These are phyloP conservation scores for Phytophthora multivora DNA, from an alignment of 352 stramenopile genomes.

Conservation along the genomic window DNA sequence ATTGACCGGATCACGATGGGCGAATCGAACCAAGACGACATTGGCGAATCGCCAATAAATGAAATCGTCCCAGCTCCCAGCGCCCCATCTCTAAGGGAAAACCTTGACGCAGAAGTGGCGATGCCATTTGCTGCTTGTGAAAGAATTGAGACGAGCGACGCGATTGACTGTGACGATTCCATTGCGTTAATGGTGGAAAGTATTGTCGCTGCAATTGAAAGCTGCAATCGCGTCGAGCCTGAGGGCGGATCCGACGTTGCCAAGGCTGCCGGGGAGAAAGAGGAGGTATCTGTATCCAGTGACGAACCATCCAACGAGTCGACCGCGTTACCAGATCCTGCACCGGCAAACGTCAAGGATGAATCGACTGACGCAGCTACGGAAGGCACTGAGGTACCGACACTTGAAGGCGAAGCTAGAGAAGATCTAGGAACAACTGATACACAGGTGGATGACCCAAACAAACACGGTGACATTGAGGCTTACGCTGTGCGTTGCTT, in stretches of 20 bases:
- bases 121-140: too few species aligned
- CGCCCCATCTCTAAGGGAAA: too few species aligned
- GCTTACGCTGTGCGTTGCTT: conserved; percentile 4
- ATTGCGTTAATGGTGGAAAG: neutral
- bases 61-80: too few species aligned
- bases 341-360: neutral
- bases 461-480: conserved; percentile 22
- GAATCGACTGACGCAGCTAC: neutral
- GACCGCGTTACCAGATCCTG: neutral
- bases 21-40: too few species aligned
- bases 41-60: too few species aligned
- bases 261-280: neutral
- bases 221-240: neutral
- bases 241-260: neutral
- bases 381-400: neutral
- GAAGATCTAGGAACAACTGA: conserved; percentile 10
- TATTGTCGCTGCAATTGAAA: conserved; percentile 16
- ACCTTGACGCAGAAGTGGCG: too few species aligned
- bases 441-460: conserved; percentile 5
- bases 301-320: neutral
- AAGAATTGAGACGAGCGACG: too few species aligned
- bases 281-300: neutral
- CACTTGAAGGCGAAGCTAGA: conserved; percentile 5
- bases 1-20: neutral
- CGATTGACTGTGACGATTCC: neutral